These are phyloP conservation scores for Hypholoma sublateritium DNA, from an alignment of 768 basidiomycete genomes.

Conservation along the genomic window DNA sequence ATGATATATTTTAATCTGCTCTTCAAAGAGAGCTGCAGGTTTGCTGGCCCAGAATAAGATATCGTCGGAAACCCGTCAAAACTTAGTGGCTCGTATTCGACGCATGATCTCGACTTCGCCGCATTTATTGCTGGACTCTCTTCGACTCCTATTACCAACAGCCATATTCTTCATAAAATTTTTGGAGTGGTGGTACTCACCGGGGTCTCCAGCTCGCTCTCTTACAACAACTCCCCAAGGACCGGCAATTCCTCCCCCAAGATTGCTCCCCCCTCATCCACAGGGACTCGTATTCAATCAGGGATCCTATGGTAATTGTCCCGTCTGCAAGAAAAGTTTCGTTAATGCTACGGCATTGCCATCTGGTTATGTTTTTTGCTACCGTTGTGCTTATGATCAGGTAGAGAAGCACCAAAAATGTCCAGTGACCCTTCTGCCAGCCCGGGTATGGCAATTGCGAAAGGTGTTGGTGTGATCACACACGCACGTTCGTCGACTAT, in stretches of 20 bases:
- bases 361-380: constrained; percentile 94
- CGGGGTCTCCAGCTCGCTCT: constrained; percentile 81
- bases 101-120: constrained; percentile 54
- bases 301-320: constrained; percentile 77
- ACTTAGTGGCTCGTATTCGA: constrained; percentile 43
- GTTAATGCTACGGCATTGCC: constrained; percentile 89
- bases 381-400: constrained; percentile 84
- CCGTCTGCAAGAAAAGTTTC: constrained; percentile 70
- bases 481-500: constrained; percentile 49
- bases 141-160: constrained; percentile 78
- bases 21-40: constrained; percentile 41
- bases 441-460: constrained; percentile 78
- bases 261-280: constrained; percentile 73
- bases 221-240: constrained; percentile 62
- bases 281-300: constrained; percentile 64
- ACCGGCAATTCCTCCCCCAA: constrained; percentile 75
- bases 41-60: constrained; percentile 28
- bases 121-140: constrained; percentile 68
- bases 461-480: constrained; percentile 65
- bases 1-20: background rate
- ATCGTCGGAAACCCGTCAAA: constrained; percentile 29
- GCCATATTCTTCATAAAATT: constrained; percentile 96
- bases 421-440: constrained; percentile 82
- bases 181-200: constrained; percentile 99
- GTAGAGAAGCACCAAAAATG: constrained; percentile 78